phyloP scores from a whole-genome alignment of 2,329 filamentous ascomycete genomes.

The Chaetomiaceae sp. region DNA sequence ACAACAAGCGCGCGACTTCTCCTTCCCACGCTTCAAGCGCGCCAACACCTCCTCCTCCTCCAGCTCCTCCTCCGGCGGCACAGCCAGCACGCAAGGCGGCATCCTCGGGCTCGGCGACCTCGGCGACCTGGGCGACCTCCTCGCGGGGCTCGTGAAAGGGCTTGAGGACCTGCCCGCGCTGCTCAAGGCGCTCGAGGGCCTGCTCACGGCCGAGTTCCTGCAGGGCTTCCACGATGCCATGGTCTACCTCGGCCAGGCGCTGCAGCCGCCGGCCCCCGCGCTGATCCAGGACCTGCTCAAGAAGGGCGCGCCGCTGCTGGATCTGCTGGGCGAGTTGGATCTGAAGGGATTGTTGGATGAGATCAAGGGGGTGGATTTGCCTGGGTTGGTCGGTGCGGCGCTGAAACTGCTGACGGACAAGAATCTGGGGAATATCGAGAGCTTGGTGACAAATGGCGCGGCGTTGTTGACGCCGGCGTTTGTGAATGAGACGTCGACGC shows the following conservation, averaged over 20 bases:
- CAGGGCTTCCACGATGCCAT: constrained; percentile 37
- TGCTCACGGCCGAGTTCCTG: constrained; percentile 31
- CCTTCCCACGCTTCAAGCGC: constrained; percentile 22
- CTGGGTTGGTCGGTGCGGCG: not conserved
- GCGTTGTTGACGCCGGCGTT: not conserved
- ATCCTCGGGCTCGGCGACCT: not conserved
- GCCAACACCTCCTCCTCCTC: constrained; percentile 18
- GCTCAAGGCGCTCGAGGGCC: constrained; percentile 1
- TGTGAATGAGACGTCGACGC: constrained; percentile 5
- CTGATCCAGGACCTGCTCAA: constrained; percentile 25
- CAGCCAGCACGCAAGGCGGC: too few species aligned
- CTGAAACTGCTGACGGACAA: constrained; percentile 4
- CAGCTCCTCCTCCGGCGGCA: not conserved
- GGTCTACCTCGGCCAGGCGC: constrained; percentile 33
- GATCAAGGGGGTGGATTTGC: constrained; percentile 13
- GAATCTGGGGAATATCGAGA: constrained; percentile 4
- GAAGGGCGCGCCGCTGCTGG: constrained; percentile 27
- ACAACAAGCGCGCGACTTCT: constrained; percentile 20
- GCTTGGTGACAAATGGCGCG: constrained; percentile 1
- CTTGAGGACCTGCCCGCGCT: constrained; percentile 3
- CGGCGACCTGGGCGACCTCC: not conserved
- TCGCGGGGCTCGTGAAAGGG: constrained; percentile 2
- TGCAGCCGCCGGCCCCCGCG: constrained; percentile 30
- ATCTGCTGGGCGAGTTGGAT: constrained; percentile 13
- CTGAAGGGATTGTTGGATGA: constrained; percentile 25